Evolutionary conservation across 768 basidiomycete species (phyloP), one percentile per base, ranked within the genome.

Genomic region (Termitomyces sp.): DNA sequence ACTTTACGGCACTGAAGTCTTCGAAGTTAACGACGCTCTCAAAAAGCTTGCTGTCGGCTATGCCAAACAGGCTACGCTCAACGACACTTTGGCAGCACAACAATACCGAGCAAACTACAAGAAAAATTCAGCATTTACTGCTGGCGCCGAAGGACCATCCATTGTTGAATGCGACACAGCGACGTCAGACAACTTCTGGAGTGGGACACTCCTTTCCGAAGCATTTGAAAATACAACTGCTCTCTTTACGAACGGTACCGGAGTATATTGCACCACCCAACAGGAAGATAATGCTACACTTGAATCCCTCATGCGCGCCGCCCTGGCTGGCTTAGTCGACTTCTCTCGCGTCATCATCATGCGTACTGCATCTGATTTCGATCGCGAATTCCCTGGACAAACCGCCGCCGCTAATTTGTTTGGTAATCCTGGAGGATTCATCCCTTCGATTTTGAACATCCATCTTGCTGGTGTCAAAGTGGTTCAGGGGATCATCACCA

Each of bases 271-370:
- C 26, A 60, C 49, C 21, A 56, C 59, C 8, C 59, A 60, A 41
- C 59, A 60, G 45, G 59, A 60, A 40, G 59, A 60, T 33, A 56
- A 56, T 48, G 59, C 31, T 31, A 60, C 59, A 7, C 55, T 60
- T 11, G 59, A 60, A 45, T 56, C 59, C n/a, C 54, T 60, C 44
- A 52, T 60, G 55, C 59, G 59, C 3, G 59, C 15, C 3, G 40
- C 42, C 11, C 53, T 37, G 54, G 19, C 19, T 5, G 54, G 55
- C 19, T 21, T 60, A n/a, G 59, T 56, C 19, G 59, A 60, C 46
- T 60, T 55, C 54, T 50, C 48, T 9, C 59, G 59, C 48, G 54
- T 60, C 30, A 60, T 60, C 53, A 57, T 60, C 30, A 60, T 60
- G 59, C 59, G 59, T 7, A 60, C 59, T 2, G 59, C 46, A 7